phyloP scores from a whole-genome alignment of 768 basidiomycete species.

The Collybia nuda region DNA sequence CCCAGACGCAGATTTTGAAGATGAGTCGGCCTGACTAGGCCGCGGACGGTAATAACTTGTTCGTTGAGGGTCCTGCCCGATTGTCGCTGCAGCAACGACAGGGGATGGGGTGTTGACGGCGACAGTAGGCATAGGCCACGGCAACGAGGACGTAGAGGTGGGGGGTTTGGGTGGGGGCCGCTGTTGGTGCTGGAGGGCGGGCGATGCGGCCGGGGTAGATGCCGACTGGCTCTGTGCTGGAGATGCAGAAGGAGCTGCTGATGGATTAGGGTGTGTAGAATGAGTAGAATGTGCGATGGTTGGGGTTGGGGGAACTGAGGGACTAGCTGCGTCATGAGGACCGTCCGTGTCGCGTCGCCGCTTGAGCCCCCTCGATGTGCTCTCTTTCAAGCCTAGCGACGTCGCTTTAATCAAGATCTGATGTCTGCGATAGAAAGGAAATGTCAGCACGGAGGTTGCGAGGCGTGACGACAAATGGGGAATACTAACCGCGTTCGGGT shows the following conservation, averaged over 20 bases:
- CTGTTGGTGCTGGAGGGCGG: constrained; percentile 47
- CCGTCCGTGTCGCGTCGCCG: constrained; percentile 43
- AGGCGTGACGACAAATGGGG: background rate
- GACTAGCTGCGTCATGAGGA: constrained; percentile 27
- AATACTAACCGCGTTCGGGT: constrained; percentile 64
- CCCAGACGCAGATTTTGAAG: constrained; percentile 2
- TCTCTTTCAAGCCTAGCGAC: constrained; percentile 74
- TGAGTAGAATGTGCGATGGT: constrained; percentile 20
- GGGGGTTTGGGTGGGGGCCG: constrained; percentile 20
- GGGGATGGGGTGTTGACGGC: constrained; percentile 60
- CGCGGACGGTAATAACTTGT: constrained; percentile 58
- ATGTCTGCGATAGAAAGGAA: constrained; percentile 44
- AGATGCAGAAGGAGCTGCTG: constrained; percentile 16
- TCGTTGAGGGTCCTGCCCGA: constrained; percentile 39
- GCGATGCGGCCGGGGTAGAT: constrained; percentile 51
- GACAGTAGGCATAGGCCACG: constrained; percentile 76
- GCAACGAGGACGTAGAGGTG: constrained; percentile 32
- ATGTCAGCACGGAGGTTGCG: background rate
- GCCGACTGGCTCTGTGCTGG: constrained; percentile 35
- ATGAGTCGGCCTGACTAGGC: constrained; percentile 20
- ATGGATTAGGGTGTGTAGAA: constrained; percentile 14
- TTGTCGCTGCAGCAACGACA: constrained; percentile 41
- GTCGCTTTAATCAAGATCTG: constrained; percentile 85
- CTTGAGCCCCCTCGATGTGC: constrained; percentile 47
- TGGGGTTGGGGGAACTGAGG: constrained; percentile 32